phyloP scores from a whole-genome alignment of 2,329 filamentous ascomycete species.

The Xylariaceae sp. region DNA sequence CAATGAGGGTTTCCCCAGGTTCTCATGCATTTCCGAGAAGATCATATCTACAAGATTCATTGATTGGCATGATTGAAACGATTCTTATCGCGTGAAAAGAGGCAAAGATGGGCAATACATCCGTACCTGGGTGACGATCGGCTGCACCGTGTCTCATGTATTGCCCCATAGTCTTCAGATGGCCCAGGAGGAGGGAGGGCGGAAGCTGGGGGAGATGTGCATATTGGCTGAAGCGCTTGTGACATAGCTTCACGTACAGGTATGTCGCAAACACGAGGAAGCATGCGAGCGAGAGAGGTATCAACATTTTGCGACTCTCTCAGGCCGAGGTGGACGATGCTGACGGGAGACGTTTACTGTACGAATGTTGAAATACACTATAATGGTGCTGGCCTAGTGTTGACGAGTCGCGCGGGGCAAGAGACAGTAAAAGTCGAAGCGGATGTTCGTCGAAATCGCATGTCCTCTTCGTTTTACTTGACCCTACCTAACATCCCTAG shows the following conservation, averaged over 20 bases:
- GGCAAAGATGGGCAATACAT: too few species aligned
- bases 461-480: too few species aligned
- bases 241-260: conserved; percentile 2
- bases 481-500: too few species aligned
- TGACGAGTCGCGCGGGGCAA: not conserved
- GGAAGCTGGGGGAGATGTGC: conserved; percentile 8
- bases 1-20: conserved; percentile 31
- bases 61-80: not conserved
- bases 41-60: not conserved
- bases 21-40: conserved; percentile 25
- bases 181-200: conserved; percentile 4
- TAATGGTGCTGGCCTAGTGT: too few species aligned
- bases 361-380: not conserved
- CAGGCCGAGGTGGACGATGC: not conserved
- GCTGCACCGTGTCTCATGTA: not conserved
- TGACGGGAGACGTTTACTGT: not conserved
- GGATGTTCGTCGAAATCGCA: not conserved
- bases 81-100: not conserved
- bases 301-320: not conserved
- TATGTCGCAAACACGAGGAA: conserved; percentile 1
- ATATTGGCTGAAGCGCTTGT: conserved; percentile 12
- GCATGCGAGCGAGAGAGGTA: not conserved
- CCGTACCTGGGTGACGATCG: conserved; percentile 8
- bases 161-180: conserved; percentile 8
- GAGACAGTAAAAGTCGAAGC: not conserved